A percentile compares a stretch with the other conserved stretches of the same genome.
These are phyloP conservation scores for Saccharomyces uvarum DNA, from an alignment of 1,139 yeast species.

Conservation along the genomic window DNA sequence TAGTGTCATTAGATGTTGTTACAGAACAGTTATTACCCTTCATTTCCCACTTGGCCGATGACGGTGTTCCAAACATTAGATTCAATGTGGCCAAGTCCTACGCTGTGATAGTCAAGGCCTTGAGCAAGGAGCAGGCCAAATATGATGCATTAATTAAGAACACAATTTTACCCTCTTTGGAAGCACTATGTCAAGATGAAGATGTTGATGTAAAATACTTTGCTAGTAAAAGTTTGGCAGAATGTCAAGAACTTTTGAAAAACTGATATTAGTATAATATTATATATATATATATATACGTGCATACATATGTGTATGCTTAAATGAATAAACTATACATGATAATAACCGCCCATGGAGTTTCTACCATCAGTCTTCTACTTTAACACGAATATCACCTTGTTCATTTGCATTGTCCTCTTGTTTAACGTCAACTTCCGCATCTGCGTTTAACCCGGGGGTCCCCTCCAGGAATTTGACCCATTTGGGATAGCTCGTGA, in stretches of 20 bases:
- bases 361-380: neutral
- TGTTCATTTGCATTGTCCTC: neutral
- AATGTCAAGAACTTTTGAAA: conserved; percentile 18
- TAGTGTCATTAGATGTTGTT: conserved; percentile 50
- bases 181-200: conserved; percentile 56
- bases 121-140: conserved; percentile 29
- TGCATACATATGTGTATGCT: neutral
- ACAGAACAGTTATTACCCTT: conserved; percentile 70
- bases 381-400: neutral
- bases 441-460: neutral
- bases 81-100: conserved; percentile 90
- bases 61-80: conserved; percentile 87
- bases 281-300: neutral
- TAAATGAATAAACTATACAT: neutral
- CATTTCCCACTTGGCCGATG: conserved; percentile 60
- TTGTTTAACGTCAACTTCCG: neutral
- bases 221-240: conserved; percentile 54
- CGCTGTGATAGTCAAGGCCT: conserved; percentile 48
- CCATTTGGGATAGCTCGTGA: conserved; percentile 4
- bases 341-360: neutral
- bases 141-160: conserved; percentile 41
- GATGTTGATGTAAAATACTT: conserved; percentile 89
- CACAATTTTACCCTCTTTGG: conserved; percentile 58
- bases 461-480: neutral
- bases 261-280: neutral